Conservation (phyloP, 2,329 filamentous ascomycete genomes). For the Trichoderma gracile region DNA sequence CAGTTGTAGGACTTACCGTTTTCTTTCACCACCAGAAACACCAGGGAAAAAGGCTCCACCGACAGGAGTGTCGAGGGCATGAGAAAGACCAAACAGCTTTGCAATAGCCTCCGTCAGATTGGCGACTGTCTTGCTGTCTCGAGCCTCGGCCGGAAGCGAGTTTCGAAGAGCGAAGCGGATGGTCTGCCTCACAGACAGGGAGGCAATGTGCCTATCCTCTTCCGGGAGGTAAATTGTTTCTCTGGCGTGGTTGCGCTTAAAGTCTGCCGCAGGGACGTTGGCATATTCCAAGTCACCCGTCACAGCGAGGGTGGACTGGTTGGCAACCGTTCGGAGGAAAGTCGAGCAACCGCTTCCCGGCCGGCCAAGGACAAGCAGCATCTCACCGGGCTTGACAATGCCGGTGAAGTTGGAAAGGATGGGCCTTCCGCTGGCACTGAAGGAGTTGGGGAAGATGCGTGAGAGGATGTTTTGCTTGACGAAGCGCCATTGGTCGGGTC, state of each 20-base stretch:
- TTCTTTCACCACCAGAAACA: slow-evolving; percentile 69
- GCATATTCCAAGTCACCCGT: slow-evolving; percentile 39
- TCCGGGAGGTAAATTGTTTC: no score
- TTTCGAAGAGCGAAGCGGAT: no score
- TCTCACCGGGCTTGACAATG: slow-evolving; percentile 67
- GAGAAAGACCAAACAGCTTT: slow-evolving; percentile 40
- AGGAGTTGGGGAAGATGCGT: not conserved
- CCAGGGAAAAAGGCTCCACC: slow-evolving; percentile 67
- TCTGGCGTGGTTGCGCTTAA: no score
- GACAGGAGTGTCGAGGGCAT: slow-evolving; percentile 65
- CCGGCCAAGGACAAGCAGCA: slow-evolving; percentile 68
- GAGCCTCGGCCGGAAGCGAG: no score
- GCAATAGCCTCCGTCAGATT: no score
- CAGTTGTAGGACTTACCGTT: slow-evolving; percentile 43
- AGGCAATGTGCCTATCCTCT: no score
- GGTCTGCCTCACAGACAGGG: no score
- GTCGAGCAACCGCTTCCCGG: slow-evolving; percentile 72
- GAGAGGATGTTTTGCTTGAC: slow-evolving; percentile 37
- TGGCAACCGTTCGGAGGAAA: slow-evolving; percentile 68
- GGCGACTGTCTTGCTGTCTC: no score
- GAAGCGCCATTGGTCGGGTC: slow-evolving; percentile 69
- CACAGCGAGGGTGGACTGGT: slow-evolving; percentile 47
- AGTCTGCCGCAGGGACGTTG: no score
- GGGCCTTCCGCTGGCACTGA: not conserved
- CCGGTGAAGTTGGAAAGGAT: no score